phyloP scores from a whole-genome alignment of 1,284 basidiomycete genomes.

The Athelia sp. region DNA sequence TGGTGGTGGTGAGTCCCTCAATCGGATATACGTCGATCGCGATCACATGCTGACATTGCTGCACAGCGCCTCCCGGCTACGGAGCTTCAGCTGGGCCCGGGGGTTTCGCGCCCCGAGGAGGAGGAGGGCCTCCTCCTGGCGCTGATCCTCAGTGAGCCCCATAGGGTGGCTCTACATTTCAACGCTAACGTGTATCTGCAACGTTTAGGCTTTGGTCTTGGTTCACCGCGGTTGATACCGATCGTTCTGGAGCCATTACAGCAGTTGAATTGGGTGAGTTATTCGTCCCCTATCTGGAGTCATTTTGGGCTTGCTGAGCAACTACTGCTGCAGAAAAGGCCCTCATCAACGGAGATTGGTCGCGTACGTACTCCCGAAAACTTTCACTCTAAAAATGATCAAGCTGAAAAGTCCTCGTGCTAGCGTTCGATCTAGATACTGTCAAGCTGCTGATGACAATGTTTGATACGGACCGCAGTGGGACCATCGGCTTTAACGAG shows the following conservation, averaged over 20 bases:
- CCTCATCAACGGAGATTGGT: conserved; percentile 77
- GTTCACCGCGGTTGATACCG: conserved; percentile 67
- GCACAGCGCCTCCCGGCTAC: conserved; percentile 14
- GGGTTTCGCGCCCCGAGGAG: conserved; percentile 34
- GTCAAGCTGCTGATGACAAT: conserved; percentile 41
- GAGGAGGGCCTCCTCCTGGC: conserved; percentile 50
- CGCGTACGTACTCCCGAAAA: no score
- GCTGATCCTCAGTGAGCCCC: conserved; percentile 64
- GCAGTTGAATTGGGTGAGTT: conserved; percentile 62
- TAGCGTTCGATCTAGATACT: conserved; percentile 79
- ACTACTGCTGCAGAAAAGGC: conserved; percentile 46
- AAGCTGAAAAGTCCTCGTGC: background rate
- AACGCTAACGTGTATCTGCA: no score
- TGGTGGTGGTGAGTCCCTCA: no score
- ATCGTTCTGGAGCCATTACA: conserved; percentile 64
- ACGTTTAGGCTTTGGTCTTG: conserved; percentile 59
- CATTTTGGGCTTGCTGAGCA: conserved; percentile 3
- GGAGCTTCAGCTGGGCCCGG: conserved; percentile 24
- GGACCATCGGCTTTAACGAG: conserved; percentile 75
- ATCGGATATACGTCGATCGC: conserved; percentile 1
- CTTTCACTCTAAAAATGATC: background rate
- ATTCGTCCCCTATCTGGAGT: conserved; percentile 11
- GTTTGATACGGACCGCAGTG: conserved; percentile 60
- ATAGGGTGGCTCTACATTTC: no score
- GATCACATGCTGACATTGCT: background rate